Evolutionary conservation across 2,329 filamentous ascomycete species (phyloP).

Genomic region (Hymenotorrendiella dingleyae): DNA sequence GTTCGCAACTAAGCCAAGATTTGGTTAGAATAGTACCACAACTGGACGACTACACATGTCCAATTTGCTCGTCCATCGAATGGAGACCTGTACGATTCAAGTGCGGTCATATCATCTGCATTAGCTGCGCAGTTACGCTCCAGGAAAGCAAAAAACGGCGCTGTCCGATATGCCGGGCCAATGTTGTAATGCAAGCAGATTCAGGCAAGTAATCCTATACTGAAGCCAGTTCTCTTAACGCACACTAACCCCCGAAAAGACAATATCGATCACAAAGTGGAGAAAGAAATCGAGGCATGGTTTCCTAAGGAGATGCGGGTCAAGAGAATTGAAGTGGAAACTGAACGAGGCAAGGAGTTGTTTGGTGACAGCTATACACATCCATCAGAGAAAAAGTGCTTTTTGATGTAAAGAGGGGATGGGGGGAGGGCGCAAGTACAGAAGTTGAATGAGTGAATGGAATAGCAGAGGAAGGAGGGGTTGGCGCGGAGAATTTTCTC

Average conservation of each 20-base stretch:
- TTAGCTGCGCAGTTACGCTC: conserved; percentile 74
- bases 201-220: conserved; percentile 41
- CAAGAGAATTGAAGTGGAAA: conserved; percentile 66
- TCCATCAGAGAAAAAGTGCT: conserved; percentile 46
- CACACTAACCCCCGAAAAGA: conserved; percentile 36
- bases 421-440: background rate
- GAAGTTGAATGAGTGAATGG: background rate
- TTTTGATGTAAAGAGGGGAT: conserved; percentile 44
- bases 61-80: conserved; percentile 72
- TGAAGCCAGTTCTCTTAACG: too few species aligned
- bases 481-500: too few species aligned
- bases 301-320: conserved; percentile 66
- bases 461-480: too few species aligned
- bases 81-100: conserved; percentile 74
- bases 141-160: conserved; percentile 61
- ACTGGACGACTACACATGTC: conserved; percentile 78
- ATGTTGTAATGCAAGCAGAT: conserved; percentile 66
- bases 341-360: conserved; percentile 66
- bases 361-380: conserved; percentile 60
- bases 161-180: conserved; percentile 71
- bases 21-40: conserved; percentile 71
- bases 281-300: conserved; percentile 66
- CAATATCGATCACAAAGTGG: conserved; percentile 63
- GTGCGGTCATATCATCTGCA: conserved; percentile 77
- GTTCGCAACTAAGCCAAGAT: conserved; percentile 65